Conservation (phyloP, 352 stramenopile genomes). For the Phytophthora ohioensis region DNA sequence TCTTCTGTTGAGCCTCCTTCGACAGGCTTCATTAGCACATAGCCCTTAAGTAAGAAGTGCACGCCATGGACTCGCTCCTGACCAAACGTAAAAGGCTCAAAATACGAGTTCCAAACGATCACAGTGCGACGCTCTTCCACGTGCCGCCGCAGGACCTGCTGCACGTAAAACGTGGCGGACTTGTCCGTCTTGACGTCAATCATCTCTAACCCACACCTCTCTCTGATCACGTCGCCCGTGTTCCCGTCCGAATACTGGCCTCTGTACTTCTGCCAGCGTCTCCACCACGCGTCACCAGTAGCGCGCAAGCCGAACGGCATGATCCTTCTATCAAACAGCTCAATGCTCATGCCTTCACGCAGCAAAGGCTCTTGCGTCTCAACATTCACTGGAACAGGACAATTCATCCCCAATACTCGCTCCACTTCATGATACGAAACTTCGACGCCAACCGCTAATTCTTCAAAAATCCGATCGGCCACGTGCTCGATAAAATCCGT, state of each 20-base stretch:
- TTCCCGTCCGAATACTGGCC: constrained; percentile 17
- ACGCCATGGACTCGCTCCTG: constrained; percentile 42
- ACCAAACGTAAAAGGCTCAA: constrained; percentile 59
- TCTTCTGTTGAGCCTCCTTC: not conserved
- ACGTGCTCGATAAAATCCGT: constrained; percentile 19
- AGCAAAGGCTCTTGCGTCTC: constrained; percentile 22
- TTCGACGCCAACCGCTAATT: constrained; percentile 38
- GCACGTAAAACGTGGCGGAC: constrained; percentile 50
- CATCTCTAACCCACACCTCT: constrained; percentile 64
- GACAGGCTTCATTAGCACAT: constrained; percentile 19
- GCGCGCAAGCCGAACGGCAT: constrained; percentile 43
- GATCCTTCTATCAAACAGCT: constrained; percentile 41
- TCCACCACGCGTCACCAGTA: constrained; percentile 51
- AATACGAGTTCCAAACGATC: constrained; percentile 61
- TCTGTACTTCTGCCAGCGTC: constrained; percentile 35
- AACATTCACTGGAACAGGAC: constrained; percentile 16
- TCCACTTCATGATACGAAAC: constrained; percentile 50
- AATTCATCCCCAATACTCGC: constrained; percentile 34
- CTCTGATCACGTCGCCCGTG: constrained; percentile 50
- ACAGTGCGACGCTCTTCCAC: constrained; percentile 57
- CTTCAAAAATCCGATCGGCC: constrained; percentile 36
- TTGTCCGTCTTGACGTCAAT: constrained; percentile 50
- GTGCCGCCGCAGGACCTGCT: constrained; percentile 59
- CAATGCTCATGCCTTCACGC: constrained; percentile 32
- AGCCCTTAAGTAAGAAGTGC: constrained; percentile 21